Conservation (phyloP, 2,329 filamentous ascomycete species). For the Penicillium brevicompactum region DNA sequence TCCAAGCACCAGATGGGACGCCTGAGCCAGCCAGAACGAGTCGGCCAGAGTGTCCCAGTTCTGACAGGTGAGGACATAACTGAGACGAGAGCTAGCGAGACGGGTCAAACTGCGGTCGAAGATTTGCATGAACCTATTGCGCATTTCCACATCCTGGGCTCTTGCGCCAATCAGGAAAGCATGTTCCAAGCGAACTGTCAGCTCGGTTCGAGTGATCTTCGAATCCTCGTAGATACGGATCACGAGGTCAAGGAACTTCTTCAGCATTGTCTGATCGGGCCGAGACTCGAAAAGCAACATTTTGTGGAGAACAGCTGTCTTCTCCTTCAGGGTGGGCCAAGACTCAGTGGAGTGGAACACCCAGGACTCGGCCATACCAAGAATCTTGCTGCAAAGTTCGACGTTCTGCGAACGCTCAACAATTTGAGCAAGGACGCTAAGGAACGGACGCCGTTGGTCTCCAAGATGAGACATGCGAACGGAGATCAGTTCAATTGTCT, state of each 20-base stretch:
- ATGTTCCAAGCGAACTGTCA: constrained; percentile 96
- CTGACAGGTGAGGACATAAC: constrained; percentile 85
- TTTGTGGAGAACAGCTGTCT: constrained; percentile 97
- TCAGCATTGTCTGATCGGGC: constrained; percentile 78
- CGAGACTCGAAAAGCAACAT: constrained; percentile 95
- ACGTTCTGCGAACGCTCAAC: constrained; percentile 93
- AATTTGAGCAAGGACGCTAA: constrained; percentile 90
- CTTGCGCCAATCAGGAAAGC: constrained; percentile 95
- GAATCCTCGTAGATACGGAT: constrained; percentile 98
- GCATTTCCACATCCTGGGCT: constrained; percentile 93
- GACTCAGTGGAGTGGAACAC: constrained; percentile 94
- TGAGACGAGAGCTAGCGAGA: constrained; percentile 82
- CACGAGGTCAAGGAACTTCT: constrained; percentile 91
- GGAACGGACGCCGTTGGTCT: constrained; percentile 87
- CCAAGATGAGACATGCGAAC: constrained; percentile 89
- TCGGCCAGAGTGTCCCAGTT: constrained; percentile 97
- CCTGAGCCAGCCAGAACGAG: constrained; percentile 96
- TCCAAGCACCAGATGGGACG: constrained; percentile 87
- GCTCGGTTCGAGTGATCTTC: constrained; percentile 89
- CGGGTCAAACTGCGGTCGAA: constrained; percentile 95
- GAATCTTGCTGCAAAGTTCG: constrained; percentile 84
- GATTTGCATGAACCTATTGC: constrained; percentile 93
- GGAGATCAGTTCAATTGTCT: constrained; percentile 90
- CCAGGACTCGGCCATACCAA: constrained; percentile 93
- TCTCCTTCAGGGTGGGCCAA: constrained; percentile 97